A percentile compares a stretch with the other conserved stretches of the same genome.
phyloP scores from a whole-genome alignment of 2,329 filamentous ascomycete species.

The Diaporthe velutina region DNA sequence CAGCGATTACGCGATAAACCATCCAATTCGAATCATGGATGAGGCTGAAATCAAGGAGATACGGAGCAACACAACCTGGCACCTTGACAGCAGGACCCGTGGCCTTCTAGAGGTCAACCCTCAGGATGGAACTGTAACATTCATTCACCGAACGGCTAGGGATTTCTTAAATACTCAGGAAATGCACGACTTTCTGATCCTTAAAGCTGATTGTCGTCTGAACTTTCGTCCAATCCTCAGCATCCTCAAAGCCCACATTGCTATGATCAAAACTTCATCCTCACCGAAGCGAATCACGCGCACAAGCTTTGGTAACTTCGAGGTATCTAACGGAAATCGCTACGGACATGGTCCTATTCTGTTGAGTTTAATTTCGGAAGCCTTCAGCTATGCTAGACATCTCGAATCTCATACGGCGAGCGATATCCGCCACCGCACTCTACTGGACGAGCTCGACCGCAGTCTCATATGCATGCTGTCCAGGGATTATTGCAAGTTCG shows the following conservation, averaged over 20 bases:
- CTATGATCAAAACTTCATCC: not conserved
- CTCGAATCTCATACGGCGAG: not conserved
- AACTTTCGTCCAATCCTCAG: not conserved
- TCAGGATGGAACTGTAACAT: not conserved
- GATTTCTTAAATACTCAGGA: not conserved
- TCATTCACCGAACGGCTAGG: not conserved
- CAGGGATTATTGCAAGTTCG: accelerated
- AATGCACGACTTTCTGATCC: not conserved
- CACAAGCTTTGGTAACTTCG: not conserved
- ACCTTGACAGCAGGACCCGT: not conserved
- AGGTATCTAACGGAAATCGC: too few relatives aligned
- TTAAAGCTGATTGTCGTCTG: not conserved
- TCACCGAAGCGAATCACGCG: not conserved
- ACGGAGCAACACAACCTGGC: not conserved
- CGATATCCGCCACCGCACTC: not conserved
- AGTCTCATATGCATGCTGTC: not conserved
- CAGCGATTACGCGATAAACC: not conserved
- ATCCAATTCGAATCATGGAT: not conserved
- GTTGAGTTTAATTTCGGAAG: not conserved
- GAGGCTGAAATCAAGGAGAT: not conserved
- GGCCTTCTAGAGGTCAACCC: not conserved
- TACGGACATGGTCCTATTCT: too few relatives aligned
- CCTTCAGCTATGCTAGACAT: not conserved
- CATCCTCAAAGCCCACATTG: not conserved
- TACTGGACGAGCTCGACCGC: not conserved